A percentile compares a stretch with the other conserved stretches of the same genome.
Conservation (phyloP, 176 grass and related monocot species). For the Juncus inflexus region DNA sequence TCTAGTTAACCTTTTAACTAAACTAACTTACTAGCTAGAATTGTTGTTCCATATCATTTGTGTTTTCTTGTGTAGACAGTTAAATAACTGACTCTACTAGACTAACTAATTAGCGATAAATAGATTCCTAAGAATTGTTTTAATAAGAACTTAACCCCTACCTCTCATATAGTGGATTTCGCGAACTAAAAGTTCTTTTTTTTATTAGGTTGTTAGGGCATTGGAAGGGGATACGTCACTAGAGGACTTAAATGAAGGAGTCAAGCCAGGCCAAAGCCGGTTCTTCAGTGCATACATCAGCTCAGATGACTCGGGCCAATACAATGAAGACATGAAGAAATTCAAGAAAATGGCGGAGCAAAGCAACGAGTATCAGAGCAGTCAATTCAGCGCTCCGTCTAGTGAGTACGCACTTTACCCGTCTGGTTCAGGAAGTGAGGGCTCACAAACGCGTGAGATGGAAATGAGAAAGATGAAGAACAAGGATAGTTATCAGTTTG, state of each 20-base stretch:
- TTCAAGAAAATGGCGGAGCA: slow-evolving; percentile 73
- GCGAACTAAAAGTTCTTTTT: too few relatives aligned
- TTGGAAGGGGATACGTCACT: slow-evolving; percentile 82
- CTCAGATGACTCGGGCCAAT: slow-evolving; percentile 53
- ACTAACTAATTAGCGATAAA: too few relatives aligned
- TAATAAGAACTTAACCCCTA: too few relatives aligned
- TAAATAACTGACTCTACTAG: too few relatives aligned
- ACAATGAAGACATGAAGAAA: slow-evolving; percentile 89
- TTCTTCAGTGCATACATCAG: slow-evolving; percentile 59
- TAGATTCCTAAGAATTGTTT: too few relatives aligned
- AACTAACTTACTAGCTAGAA: too few relatives aligned
- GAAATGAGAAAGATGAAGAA: slow-evolving; percentile 42
- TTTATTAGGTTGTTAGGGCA: slow-evolving; percentile 59
- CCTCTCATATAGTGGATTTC: too few relatives aligned
- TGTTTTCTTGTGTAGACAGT: too few relatives aligned
- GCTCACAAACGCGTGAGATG: slow-evolving; percentile 39
- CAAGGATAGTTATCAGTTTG: slow-evolving; percentile 26
- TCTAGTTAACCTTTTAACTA: too few relatives aligned
- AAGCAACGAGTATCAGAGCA: slow-evolving; percentile 40
- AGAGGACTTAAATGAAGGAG: slow-evolving; percentile 75
- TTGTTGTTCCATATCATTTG: too few relatives aligned
- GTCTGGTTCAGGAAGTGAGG: slow-evolving; percentile 50
- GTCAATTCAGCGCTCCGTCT: slow-evolving; percentile 56
- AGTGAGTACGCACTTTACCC: slow-evolving; percentile 54
- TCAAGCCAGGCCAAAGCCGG: slow-evolving; percentile 63